Evolutionary conservation across 768 basidiomycete species (phyloP).

Genomic region (Phylloporus sp.): DNA sequence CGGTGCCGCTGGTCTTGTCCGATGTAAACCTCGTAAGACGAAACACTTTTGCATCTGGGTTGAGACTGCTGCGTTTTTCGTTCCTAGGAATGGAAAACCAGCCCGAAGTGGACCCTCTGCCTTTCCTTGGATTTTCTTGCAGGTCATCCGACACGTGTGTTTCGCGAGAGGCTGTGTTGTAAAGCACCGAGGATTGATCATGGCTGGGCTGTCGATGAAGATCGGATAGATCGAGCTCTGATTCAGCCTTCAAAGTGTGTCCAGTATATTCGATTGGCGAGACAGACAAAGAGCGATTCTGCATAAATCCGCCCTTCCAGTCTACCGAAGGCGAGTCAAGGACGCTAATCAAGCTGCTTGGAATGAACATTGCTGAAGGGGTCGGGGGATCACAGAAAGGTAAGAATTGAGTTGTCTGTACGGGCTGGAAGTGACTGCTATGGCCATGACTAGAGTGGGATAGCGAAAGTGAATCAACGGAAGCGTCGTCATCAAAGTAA

Average conservation of each 20-base stretch:
- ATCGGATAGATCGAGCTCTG: slow-evolving; percentile 48
- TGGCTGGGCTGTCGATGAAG: slow-evolving; percentile 27
- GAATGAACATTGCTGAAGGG: slow-evolving; percentile 49
- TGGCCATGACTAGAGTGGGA: slow-evolving; percentile 11
- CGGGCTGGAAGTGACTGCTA: slow-evolving; percentile 13
- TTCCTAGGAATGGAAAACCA: slow-evolving; percentile 45
- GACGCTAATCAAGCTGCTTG: slow-evolving; percentile 45
- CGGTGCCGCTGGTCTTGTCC: slow-evolving; percentile 10
- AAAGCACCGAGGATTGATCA: slow-evolving; percentile 25
- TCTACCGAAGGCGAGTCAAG: slow-evolving; percentile 54
- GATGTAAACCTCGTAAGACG: slow-evolving; percentile 40
- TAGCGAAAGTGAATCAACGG: slow-evolving; percentile 20
- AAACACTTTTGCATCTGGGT: slow-evolving; percentile 86
- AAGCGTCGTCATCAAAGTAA: slow-evolving; percentile 38
- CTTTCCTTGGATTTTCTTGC: slow-evolving; percentile 9
- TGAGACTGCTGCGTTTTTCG: slow-evolving; percentile 64
- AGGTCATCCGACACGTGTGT: slow-evolving; percentile 15
- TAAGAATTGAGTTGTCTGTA: slow-evolving; percentile 39
- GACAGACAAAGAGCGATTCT: slow-evolving; percentile 28
- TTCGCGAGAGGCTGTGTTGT: slow-evolving; percentile 35
- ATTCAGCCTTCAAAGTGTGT: slow-evolving; percentile 24
- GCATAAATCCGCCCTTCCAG: slow-evolving; percentile 37
- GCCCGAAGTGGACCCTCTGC: slow-evolving; percentile 33
- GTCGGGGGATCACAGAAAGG: slow-evolving; percentile 47
- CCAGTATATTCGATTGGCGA: slow-evolving; percentile 43